phyloP scores from a whole-genome alignment of 352 stramenopile genomes.

The Pythium dissimile region DNA sequence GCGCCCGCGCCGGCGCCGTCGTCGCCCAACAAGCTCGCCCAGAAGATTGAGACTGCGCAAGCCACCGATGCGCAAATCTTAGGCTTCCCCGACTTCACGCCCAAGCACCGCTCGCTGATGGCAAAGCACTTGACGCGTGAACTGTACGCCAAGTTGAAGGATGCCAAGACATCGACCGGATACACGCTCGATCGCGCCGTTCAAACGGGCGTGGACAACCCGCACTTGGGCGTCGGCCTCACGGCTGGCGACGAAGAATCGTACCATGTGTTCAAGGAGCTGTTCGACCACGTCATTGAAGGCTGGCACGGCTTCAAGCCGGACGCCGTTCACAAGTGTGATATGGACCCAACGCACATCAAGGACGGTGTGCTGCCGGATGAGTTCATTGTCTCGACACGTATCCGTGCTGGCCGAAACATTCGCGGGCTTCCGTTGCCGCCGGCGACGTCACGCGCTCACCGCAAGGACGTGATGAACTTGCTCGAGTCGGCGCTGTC shows the following conservation, averaged over 20 bases:
- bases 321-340: constrained; percentile 59
- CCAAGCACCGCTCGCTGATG: constrained; percentile 73
- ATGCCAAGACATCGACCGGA: constrained; percentile 53
- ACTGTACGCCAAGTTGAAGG: constrained; percentile 67
- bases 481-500: constrained; percentile 75
- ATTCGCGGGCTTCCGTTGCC: constrained; percentile 77
- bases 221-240: constrained; percentile 63
- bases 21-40: constrained; percentile 74
- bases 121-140: constrained; percentile 64
- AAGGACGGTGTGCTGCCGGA: constrained; percentile 58
- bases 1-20: constrained; percentile 23
- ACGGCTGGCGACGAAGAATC: constrained; percentile 68
- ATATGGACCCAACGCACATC: constrained; percentile 70
- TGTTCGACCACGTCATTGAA: constrained; percentile 70
- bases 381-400: constrained; percentile 73
- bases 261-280: constrained; percentile 66
- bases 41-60: constrained; percentile 81
- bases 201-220: constrained; percentile 75
- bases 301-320: constrained; percentile 69
- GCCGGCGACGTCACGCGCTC: constrained; percentile 70
- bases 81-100: constrained; percentile 71
- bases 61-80: constrained; percentile 56
- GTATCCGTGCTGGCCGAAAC: constrained; percentile 84
- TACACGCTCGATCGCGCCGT: constrained; percentile 77
- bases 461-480: constrained; percentile 86